A percentile compares a stretch with the other conserved stretches of the same genome.
Conservation (phyloP, 1,284 basidiomycete species). For the Stereum hirsutum region DNA sequence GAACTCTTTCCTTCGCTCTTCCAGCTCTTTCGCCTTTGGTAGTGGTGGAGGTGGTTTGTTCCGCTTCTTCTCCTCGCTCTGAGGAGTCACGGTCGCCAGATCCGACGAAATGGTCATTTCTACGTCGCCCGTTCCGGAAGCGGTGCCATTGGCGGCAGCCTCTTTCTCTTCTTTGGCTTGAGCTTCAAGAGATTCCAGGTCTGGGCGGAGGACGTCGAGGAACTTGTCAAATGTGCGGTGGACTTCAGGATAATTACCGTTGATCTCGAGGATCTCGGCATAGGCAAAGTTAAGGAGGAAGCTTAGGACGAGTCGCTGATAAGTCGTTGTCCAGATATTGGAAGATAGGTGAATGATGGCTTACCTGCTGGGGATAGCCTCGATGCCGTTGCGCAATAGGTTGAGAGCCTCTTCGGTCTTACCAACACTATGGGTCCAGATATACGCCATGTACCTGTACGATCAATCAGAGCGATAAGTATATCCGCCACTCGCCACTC, state of each 20-base stretch:
- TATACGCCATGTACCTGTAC: conserved; percentile 83
- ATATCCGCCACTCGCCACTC: no score
- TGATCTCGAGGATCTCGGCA: conserved; percentile 75
- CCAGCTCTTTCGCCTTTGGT: conserved; percentile 45
- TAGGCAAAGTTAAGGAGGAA: conserved; percentile 87
- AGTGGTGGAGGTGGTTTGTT: conserved; percentile 36
- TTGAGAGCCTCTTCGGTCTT: conserved; percentile 76
- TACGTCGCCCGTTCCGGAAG: conserved; percentile 10
- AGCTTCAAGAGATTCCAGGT: conserved; percentile 64
- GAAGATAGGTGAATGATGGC: conserved; percentile 7
- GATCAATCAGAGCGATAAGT: conserved; percentile 2
- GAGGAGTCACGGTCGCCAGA: conserved; percentile 27
- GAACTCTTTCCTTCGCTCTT: conserved; percentile 57
- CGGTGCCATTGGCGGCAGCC: conserved; percentile 19
- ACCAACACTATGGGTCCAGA: conserved; percentile 67
- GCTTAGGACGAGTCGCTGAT: conserved; percentile 29
- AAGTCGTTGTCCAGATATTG: conserved; percentile 3
- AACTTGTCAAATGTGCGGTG: conserved; percentile 67
- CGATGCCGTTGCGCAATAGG: conserved; percentile 80
- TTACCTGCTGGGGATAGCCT: conserved; percentile 81
- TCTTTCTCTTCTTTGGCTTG: conserved; percentile 34
- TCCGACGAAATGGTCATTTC: conserved; percentile 1
- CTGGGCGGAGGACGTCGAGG: conserved; percentile 56
- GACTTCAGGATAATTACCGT: conserved; percentile 56
- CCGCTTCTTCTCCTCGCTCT: conserved; percentile 27